These are phyloP conservation scores for Sambucus nigra DNA, from an alignment of 129 eudicot species.

Conservation along the genomic window DNA sequence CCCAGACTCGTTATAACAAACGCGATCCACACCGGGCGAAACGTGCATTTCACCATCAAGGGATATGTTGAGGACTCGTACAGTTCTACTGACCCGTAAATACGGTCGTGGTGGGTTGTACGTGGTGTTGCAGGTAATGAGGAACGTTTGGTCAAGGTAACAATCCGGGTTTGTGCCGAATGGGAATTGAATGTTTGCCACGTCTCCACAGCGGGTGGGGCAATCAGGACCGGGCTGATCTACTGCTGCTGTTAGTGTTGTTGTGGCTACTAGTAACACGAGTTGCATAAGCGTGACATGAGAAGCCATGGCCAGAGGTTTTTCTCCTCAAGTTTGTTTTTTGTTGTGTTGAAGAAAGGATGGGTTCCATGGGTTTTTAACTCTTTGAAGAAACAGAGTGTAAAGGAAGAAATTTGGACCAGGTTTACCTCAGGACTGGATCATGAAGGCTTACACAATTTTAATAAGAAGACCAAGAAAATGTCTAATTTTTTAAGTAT, in stretches of 20 bases:
- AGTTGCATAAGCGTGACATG: no score
- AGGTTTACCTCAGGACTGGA: no score
- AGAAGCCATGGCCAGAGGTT: no score
- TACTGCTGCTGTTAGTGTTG: neutral
- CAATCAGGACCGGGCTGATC: neutral
- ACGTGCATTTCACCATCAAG: conserved; percentile 10
- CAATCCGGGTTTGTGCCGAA: conserved; percentile 20
- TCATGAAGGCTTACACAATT: no score
- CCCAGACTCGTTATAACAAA: conserved; percentile 18
- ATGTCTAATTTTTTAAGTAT: no score
- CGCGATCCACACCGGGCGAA: neutral
- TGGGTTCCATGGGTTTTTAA: no score
- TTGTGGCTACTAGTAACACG: neutral
- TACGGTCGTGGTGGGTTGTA: conserved; percentile 4
- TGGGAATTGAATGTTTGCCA: conserved; percentile 13
- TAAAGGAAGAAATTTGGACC: no score
- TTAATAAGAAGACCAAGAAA: no score
- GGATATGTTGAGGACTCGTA: conserved; percentile 11
- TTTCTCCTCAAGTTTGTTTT: no score
- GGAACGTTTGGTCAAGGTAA: conserved; percentile 3
- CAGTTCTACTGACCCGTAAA: neutral
- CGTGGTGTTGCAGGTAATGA: conserved; percentile 12
- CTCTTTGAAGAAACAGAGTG: no score
- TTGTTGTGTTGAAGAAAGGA: no score
- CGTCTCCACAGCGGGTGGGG: conserved; percentile 13